Evolutionary conservation across 805 yeast genomes (phyloP), one percentile per base, ranked within the genome.

Genomic region (Cyberlindnera samutprakarnensis): DNA sequence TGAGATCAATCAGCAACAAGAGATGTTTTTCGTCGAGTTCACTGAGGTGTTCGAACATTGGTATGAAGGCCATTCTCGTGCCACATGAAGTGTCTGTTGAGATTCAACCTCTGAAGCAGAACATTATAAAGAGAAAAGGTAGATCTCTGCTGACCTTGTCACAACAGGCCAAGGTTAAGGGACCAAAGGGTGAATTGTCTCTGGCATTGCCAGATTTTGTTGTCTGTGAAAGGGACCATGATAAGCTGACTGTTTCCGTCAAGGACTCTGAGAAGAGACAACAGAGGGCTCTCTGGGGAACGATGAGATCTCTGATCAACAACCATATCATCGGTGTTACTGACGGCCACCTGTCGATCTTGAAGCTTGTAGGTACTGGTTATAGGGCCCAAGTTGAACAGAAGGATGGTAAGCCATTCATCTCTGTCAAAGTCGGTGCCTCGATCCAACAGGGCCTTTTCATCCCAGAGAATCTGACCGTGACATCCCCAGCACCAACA

Each of bases 201-300:
- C 53, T 84, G 28, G 72, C 72, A 9, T 62, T 86, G 10, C 95
- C 96, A 2, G 77, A 75, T 36, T 88, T 88, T 47, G 67, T 87
- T 27, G 52, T 61, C 4, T 36, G 82, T 4, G 44, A 51, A 3
- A 41, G 49, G n/a, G 58, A 57, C 5, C 54, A 58, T 9, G 62
- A 62, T 24, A 61, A 62, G 30, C 54, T 82, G 23, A 42, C 53
- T 5, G 76, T 90, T 4, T 36, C 61, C 1, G 84, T 88, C n/a
- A 59, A 62, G 24, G 70, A 78, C 46, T 65, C 75, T 4, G 49
- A 53, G 2, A 61, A 70, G 46, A 78, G 73, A 50, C 63, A 72
- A 33, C 98, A 92, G 62, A 74, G 80, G 43, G 65, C 94, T 14
- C 75, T 92, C 72, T 92, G 97, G 97, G 99, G 98, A 13, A 92